Conservation (phyloP, 192 early-diverging fungal species). For the Rhizophlyctis rosea region DNA sequence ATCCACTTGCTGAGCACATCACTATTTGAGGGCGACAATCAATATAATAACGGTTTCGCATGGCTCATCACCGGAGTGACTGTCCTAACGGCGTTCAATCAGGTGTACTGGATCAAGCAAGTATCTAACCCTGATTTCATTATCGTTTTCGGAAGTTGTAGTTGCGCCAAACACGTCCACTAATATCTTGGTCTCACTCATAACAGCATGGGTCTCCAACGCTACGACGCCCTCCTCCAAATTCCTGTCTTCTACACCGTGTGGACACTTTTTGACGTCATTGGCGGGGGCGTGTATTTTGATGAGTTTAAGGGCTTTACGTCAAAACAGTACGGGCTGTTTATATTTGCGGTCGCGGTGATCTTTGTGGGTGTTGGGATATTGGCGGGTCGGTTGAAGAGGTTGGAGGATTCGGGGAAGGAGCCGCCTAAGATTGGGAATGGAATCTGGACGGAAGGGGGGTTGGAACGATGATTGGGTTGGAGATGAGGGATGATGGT, state of each 20-base stretch:
- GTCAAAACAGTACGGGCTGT: constrained; percentile 60
- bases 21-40: constrained; percentile 67
- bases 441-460: too few species aligned
- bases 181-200: neutral
- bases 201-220: constrained; percentile 59
- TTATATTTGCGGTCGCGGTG: constrained; percentile 62
- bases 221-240: constrained; percentile 79
- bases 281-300: constrained; percentile 80
- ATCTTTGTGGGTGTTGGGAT: constrained; percentile 74
- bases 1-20: constrained; percentile 67
- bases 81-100: constrained; percentile 68
- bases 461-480: too few species aligned
- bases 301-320: constrained; percentile 69
- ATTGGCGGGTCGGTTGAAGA: constrained; percentile 58
- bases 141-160: neutral
- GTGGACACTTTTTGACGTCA: constrained; percentile 79
- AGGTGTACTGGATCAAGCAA: constrained; percentile 78
- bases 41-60: constrained; percentile 61
- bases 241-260: constrained; percentile 80
- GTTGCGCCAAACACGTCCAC: too few species aligned
- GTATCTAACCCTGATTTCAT: neutral
- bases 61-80: constrained; percentile 72
- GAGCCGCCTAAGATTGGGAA: neutral
- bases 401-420: constrained; percentile 2
- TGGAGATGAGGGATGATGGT: too few species aligned